Conservation (phyloP, 768 basidiomycete genomes). For the Pseudohyphozyma bogoriensis region DNA sequence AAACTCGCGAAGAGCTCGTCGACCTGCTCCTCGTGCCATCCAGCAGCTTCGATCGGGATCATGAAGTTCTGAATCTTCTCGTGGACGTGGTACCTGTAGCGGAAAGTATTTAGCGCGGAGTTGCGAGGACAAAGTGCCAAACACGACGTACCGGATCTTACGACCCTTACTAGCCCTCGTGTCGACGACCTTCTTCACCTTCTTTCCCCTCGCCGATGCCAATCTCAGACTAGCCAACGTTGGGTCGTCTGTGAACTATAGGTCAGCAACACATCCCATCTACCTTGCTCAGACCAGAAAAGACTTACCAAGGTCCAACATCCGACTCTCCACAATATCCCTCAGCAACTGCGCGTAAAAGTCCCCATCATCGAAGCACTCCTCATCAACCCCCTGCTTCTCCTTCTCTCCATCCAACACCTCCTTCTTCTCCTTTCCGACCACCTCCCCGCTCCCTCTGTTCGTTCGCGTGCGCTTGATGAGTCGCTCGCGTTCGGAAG, state of each 20-base stretch:
- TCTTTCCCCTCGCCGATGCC: conserved; percentile 33
- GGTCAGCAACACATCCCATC: background rate
- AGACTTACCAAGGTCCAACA: conserved; percentile 30
- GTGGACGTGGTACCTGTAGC: conserved; percentile 71
- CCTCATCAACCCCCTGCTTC: conserved; percentile 31
- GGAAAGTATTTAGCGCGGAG: background rate
- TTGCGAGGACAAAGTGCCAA: background rate
- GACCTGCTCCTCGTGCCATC: conserved; percentile 92
- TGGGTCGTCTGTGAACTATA: conserved; percentile 17
- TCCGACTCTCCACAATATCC: conserved; percentile 71
- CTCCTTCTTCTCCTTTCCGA: conserved; percentile 31
- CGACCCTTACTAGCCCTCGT: conserved; percentile 92
- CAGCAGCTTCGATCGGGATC: conserved; percentile 56
- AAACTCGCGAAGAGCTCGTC: conserved; percentile 87
- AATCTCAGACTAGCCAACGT: conserved; percentile 27
- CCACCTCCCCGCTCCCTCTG: conserved; percentile 43
- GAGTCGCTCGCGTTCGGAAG: conserved; percentile 38
- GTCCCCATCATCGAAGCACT: conserved; percentile 74
- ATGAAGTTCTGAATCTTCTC: conserved; percentile 96
- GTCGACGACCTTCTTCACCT: conserved; percentile 71
- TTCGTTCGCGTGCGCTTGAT: conserved; percentile 55
- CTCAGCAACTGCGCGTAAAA: conserved; percentile 87
- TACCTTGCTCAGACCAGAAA: background rate
- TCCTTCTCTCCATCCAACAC: conserved; percentile 13
- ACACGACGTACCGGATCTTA: conserved; percentile 59